Percentiles rank a stretch among this genome's conserved stretches.
phyloP scores from a whole-genome alignment of 768 basidiomycete species.

The Chalciporus piperatus region DNA sequence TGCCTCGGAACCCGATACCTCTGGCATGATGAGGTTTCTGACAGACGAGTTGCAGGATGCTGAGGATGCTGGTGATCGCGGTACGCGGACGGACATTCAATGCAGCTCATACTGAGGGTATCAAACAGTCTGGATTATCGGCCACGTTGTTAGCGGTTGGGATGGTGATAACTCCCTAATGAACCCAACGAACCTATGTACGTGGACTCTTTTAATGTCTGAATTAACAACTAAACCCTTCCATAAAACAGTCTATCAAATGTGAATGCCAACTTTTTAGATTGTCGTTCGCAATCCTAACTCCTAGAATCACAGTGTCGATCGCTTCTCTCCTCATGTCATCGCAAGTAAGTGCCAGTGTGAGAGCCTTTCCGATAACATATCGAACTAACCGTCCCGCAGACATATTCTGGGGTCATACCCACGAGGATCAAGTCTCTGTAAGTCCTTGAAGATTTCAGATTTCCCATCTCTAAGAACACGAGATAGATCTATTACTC shows the following conservation, averaged over 20 bases:
- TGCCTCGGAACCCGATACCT: constrained; percentile 62
- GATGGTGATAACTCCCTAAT: constrained; percentile 64
- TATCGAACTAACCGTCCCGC: constrained; percentile 10
- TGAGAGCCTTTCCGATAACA: neutral
- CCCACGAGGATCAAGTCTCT: constrained; percentile 70
- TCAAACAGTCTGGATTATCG: constrained; percentile 46
- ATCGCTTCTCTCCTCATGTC: constrained; percentile 76
- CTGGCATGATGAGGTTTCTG: constrained; percentile 74
- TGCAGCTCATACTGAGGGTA: constrained; percentile 8
- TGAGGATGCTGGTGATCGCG: constrained; percentile 72
- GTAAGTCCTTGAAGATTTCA: constrained; percentile 33
- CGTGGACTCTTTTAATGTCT: constrained; percentile 21
- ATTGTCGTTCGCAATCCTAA: neutral
- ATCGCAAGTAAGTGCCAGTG: constrained; percentile 57
- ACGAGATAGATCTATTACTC: constrained; percentile 59
- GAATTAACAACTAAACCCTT: constrained; percentile 3
- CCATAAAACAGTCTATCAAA: constrained; percentile 42
- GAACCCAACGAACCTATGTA: constrained; percentile 71
- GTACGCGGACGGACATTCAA: constrained; percentile 32
- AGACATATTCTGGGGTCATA: constrained; percentile 80
- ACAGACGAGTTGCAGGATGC: constrained; percentile 78
- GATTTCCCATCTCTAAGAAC: neutral
- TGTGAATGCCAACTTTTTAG: constrained; percentile 28
- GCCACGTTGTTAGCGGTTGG: constrained; percentile 63
- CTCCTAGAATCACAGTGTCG: constrained; percentile 44